These are phyloP conservation scores for Jamesozyma hellenica DNA, from an alignment of 805 yeast genomes.

Conservation along the genomic window DNA sequence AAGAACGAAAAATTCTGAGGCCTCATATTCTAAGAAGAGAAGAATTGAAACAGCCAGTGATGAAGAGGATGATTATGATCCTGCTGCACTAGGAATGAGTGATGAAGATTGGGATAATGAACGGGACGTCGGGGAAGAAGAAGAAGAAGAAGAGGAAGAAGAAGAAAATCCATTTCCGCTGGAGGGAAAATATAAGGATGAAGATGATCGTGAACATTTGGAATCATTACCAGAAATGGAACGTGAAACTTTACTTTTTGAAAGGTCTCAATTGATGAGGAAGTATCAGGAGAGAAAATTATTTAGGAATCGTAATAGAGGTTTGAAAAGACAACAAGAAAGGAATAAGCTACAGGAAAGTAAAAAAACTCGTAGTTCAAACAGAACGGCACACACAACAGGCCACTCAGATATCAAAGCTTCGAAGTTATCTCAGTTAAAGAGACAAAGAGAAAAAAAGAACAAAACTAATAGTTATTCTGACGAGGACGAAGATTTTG, in stretches of 20 bases:
- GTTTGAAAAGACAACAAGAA: constrained; percentile 27
- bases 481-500: constrained; percentile 40
- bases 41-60: constrained; percentile 25
- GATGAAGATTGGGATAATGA: constrained; percentile 31
- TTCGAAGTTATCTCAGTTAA: constrained; percentile 60
- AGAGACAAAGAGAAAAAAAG: constrained; percentile 63
- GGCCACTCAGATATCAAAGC: constrained; percentile 32
- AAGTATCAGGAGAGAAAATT: constrained; percentile 74
- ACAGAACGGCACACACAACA: constrained; percentile 32
- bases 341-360: constrained; percentile 18
- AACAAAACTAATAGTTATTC: constrained; percentile 34
- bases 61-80: constrained; percentile 32
- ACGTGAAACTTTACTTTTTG: constrained; percentile 84
- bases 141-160: constrained; percentile 29
- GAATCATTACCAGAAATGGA: constrained; percentile 78
- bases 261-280: constrained; percentile 87
- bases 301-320: constrained; percentile 71
- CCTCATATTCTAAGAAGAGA: constrained; percentile 27
- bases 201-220: constrained; percentile 55
- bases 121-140: constrained; percentile 19
- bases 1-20: constrained; percentile 22
- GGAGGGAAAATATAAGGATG: constrained; percentile 84
- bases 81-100: constrained; percentile 17
- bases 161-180: constrained; percentile 77
- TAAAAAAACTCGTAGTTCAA: constrained; percentile 22